These are phyloP conservation scores for Metschnikowia anglica DNA, from an alignment of 805 yeast species.

Conservation along the genomic window DNA sequence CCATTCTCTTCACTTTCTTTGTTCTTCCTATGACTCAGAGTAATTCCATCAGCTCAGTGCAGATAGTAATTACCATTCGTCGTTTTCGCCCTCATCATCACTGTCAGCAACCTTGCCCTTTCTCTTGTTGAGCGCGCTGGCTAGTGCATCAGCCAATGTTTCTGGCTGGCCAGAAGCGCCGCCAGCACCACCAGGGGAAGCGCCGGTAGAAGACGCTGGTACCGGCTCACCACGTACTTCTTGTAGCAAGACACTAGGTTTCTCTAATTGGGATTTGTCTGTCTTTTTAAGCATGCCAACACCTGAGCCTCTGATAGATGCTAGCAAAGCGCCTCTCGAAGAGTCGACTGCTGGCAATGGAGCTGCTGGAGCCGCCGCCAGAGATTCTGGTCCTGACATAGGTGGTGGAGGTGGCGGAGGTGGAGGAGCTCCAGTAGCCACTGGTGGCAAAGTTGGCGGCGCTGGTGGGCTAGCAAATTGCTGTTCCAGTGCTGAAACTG, in stretches of 20 bases:
- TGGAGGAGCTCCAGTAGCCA: slow-evolving; percentile 1
- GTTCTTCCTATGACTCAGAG: too few species aligned
- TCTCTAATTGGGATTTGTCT: slow-evolving; percentile 80
- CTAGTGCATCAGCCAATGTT: slow-evolving; percentile 79
- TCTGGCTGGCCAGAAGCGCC: slow-evolving; percentile 56
- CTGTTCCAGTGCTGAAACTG: background rate
- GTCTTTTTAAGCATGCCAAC: slow-evolving; percentile 67
- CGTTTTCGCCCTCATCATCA: slow-evolving; percentile 84
- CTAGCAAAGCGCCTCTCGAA: slow-evolving; percentile 77
- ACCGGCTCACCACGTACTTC: slow-evolving; percentile 67
- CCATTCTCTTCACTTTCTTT: too few species aligned
- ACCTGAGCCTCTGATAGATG: slow-evolving; percentile 84
- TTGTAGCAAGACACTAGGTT: slow-evolving; percentile 68
- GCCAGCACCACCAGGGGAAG: slow-evolving; percentile 28
- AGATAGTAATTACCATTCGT: slow-evolving; percentile 31
- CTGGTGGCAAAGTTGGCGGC: slow-evolving; percentile 24
- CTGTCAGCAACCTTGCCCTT: slow-evolving; percentile 78
- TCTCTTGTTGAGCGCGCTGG: slow-evolving; percentile 79
- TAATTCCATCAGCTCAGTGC: too few species aligned
- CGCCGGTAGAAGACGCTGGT: slow-evolving; percentile 31
- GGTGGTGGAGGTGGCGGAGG: slow-evolving; percentile 27
- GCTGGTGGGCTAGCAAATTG: slow-evolving; percentile 29
- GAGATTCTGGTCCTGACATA: slow-evolving; percentile 1
- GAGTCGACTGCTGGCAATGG: slow-evolving; percentile 41
- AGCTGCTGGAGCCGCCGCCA: slow-evolving; percentile 17